Evolutionary conservation across 2,329 filamentous ascomycete species (phyloP), one percentile per base, ranked within the genome.

Genomic region (Sclerotinia subarctica): DNA sequence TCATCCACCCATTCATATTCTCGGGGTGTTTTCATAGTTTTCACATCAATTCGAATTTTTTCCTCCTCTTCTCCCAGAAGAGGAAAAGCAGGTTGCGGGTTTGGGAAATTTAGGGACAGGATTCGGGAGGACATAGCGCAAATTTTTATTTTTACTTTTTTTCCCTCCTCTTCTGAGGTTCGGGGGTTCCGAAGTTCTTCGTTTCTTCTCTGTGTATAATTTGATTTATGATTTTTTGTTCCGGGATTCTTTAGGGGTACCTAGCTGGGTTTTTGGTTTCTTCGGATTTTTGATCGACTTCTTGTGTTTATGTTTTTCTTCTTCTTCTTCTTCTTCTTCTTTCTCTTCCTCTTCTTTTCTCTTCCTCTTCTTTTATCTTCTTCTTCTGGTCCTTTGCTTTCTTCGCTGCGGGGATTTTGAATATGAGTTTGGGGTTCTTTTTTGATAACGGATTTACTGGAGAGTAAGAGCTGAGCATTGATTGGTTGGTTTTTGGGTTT

Each of bases 191-290:
- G 35, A 38, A 38, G 13, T 42, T 42, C n/a, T 63, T 51, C 32
- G 29, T 5, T 63, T 63, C 59, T 51, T 38, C 5, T 38, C 46
- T 51, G 59, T 63, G 46, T 63, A 63, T 63, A 51, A 63, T 38
- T 63, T 24, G 59, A 13, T 13, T 13, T 13, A 29, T 24, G 21
- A n/a, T 42, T 26, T 51, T 35, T 46, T 32, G 38, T 32, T 35
- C 35, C 35, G 58, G 58, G 46, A 7, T n/a, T 51, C 38, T 35
- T 26, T 26, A 13, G 5, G 57, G 57, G 19, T 47, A 32, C 6
- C 32, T 32, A 46, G 26, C 21, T 51, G 35, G 35, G 35, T 35
- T 35, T 35, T 35, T 10, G 57, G 38, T 46, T 51, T 57, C 19
- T n/a, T 51, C 29, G 49, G n/a, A 44, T 44, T 58, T 44, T 58